phyloP scores from a whole-genome alignment of 345 rosid genomes.

The Raphanus sativus region DNA sequence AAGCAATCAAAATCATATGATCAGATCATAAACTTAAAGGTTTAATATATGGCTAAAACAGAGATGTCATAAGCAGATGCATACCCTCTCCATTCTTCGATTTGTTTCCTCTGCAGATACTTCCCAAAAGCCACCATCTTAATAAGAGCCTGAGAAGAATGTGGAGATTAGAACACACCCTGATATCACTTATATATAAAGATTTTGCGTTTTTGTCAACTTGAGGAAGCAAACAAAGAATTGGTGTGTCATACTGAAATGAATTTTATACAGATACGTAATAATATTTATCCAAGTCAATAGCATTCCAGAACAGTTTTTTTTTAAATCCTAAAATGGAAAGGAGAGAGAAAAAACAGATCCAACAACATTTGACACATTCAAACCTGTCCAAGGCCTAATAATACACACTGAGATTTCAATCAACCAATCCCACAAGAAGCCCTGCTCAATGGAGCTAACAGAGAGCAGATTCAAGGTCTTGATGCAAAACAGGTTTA shows the following conservation, averaged over 20 bases:
- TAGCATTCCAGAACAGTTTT: background rate
- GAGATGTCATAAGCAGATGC: slow-evolving; percentile 21
- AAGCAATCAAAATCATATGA: slow-evolving; percentile 4
- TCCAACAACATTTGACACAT: slow-evolving; percentile 12
- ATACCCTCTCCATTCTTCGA: slow-evolving; percentile 76
- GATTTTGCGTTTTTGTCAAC: slow-evolving; percentile 33
- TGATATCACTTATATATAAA: slow-evolving; percentile 31
- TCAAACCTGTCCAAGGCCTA: slow-evolving; percentile 6
- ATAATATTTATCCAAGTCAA: slow-evolving; percentile 34
- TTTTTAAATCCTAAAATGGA: background rate
- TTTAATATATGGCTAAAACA: background rate
- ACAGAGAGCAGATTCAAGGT: background rate
- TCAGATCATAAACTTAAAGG: background rate
- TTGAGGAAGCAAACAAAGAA: slow-evolving; percentile 22
- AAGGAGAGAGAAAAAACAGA: background rate
- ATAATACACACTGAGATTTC: slow-evolving; percentile 1
- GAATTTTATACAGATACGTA: slow-evolving; percentile 17
- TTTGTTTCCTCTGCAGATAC: slow-evolving; percentile 76
- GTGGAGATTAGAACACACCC: slow-evolving; percentile 7
- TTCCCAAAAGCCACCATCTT: slow-evolving; percentile 96
- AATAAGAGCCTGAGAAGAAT: slow-evolving; percentile 27
- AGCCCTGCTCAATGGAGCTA: slow-evolving; percentile 1
- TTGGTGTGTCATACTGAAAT: slow-evolving; percentile 21
- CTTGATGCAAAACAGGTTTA: background rate
- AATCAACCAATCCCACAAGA: slow-evolving; percentile 8